Base-by-base conservation (phyloP, 1,284 basidiomycete species). In the Moniliophthora roreri region DNA sequence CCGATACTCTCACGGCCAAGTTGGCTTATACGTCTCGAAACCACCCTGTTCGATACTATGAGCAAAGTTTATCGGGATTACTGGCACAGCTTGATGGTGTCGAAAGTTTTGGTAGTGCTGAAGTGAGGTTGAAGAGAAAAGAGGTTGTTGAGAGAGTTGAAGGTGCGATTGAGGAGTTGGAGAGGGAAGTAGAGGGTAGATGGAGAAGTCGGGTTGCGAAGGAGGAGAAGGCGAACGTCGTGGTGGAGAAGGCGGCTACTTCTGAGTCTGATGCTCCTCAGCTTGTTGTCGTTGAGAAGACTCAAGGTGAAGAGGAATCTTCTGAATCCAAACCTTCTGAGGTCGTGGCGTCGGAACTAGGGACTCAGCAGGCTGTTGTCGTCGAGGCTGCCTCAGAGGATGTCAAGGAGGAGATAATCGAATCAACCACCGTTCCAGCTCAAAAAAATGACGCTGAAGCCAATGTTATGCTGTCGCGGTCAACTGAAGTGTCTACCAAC, bases 31-130 rank as follows among this genome's bases (percentile, higher is more conserved):
- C 78, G 37, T 65, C 79, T 2, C 66, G 63, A 50, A 87, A 87
- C 63, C 76, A 80, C 13, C 74, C 81, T 0, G 69, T 87, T 23
- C 78, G 82, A 47, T 77, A 72, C 50, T 84, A 84, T 64, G 80
- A 84, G 54, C 77, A 86, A 58, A 73, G 74, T 3, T 68, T 87
- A 10, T 73, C 75, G 20, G 68, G 74, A 45, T 68, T 89, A 26
- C 65, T 88, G 2, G 64, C 74, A 10, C 70, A 76, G 58, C 70
- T 85, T 7, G 85, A 89, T 61, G 75, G 71, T 1, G 70, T 87
- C 21, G 73, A 81, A 39, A 82, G 77, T 52, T 74, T 73, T 51
- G 86, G 84, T 2, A 79, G 83, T 58, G 71, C 73, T 18, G 70
- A 64, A 4, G 69, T 87, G 32, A 69, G 84, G 55, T 62, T 62